These are phyloP conservation scores for Suhomyces canberraensis DNA, from an alignment of 805 yeast genomes.

Conservation along the genomic window DNA sequence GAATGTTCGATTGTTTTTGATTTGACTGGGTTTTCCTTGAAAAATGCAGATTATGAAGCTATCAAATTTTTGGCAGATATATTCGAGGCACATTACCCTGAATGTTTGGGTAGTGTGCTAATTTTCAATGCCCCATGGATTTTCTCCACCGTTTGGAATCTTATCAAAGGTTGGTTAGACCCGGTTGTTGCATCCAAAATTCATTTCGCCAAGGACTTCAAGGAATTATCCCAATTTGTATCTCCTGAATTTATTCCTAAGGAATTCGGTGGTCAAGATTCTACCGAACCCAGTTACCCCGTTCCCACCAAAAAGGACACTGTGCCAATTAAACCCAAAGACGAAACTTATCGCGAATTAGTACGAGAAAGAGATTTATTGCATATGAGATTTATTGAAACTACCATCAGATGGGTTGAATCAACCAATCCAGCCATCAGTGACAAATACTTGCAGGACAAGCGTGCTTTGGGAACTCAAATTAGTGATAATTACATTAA, in stretches of 20 bases:
- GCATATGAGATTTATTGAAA: constrained; percentile 51
- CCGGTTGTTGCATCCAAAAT: constrained; percentile 95
- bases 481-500: constrained; percentile 61
- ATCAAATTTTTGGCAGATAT: constrained; percentile 85
- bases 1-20: constrained; percentile 85
- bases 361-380: constrained; percentile 53
- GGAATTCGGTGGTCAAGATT: constrained; percentile 72
- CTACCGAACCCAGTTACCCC: constrained; percentile 54
- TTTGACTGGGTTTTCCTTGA: constrained; percentile 76
- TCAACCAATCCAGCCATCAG: constrained; percentile 51
- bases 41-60: constrained; percentile 90
- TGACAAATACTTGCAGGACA: constrained; percentile 48
- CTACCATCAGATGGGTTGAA: constrained; percentile 77
- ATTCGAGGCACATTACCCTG: constrained; percentile 97
- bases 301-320: constrained; percentile 61
- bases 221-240: constrained; percentile 66
- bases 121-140: constrained; percentile 97
- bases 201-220: constrained; percentile 66
- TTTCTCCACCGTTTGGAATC: constrained; percentile 90
- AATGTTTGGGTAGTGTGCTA: constrained; percentile 76
- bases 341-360: constrained; percentile 40
- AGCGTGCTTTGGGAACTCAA: constrained; percentile 48
- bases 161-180: constrained; percentile 90
- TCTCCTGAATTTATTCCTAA: constrained; percentile 59
- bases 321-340: constrained; percentile 35